A percentile compares a stretch with the other conserved stretches of the same genome.
Conservation (phyloP, 169 alveolate genomes). For the Plasmodium fragile region DNA sequence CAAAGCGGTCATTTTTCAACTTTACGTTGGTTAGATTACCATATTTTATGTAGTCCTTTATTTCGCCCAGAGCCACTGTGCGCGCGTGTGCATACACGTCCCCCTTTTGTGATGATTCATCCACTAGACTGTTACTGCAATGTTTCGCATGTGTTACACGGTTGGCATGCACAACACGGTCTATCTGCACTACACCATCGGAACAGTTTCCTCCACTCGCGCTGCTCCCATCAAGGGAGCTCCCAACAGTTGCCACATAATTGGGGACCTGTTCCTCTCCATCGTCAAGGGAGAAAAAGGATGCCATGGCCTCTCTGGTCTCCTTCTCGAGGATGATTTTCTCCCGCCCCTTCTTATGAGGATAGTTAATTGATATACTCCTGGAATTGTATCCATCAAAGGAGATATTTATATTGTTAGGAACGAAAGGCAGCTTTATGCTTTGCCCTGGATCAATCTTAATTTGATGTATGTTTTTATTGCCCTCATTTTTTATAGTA, state of each 20-base stretch:
- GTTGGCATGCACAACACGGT: not conserved
- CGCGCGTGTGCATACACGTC: not conserved
- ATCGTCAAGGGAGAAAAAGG: slow-evolving; percentile 61
- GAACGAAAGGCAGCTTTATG: slow-evolving; percentile 57
- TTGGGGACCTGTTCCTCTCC: not conserved
- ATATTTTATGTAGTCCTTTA: slow-evolving; percentile 3
- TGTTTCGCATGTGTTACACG: not conserved
- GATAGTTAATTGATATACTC: slow-evolving; percentile 53
- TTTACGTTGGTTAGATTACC: not conserved
- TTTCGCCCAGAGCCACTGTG: not conserved
- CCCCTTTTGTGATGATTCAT: not conserved
- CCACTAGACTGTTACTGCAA: not conserved
- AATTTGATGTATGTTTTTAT: slow-evolving; percentile 40
- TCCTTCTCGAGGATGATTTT: slow-evolving; percentile 59
- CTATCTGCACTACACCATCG: not conserved
- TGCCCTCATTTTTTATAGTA: slow-evolving; percentile 28
- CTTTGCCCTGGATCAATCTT: slow-evolving; percentile 73
- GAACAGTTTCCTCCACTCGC: not conserved
- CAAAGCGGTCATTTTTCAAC: not conserved
- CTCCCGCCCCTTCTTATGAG: slow-evolving; percentile 74
- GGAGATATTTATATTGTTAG: slow-evolving; percentile 25
- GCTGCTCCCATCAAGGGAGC: not conserved
- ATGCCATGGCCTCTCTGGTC: not conserved
- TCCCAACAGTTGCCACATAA: not conserved
- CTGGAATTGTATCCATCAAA: slow-evolving; percentile 69